These are phyloP conservation scores for Aspergillus luchuensis DNA, from an alignment of 2,329 filamentous ascomycete species.

Conservation along the genomic window DNA sequence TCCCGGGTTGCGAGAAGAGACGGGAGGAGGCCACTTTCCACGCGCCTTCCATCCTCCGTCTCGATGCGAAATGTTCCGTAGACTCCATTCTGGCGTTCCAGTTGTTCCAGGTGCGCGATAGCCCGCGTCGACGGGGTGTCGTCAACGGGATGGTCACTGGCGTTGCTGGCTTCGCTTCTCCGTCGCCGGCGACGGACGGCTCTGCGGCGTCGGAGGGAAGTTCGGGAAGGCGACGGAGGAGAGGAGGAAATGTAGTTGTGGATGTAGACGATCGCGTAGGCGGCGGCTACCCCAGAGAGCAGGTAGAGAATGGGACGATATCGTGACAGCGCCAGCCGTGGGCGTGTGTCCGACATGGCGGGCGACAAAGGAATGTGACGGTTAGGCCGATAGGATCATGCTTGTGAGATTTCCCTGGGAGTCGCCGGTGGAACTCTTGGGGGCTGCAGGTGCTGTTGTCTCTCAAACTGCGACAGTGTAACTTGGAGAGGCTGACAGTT, in stretches of 20 bases:
- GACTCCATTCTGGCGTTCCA: conserved; percentile 44
- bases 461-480: not conserved
- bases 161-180: conserved; percentile 33
- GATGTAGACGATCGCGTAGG: conserved; percentile 46
- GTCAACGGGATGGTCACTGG: conserved; percentile 20
- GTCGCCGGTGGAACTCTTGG: not conserved
- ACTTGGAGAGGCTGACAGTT: not conserved
- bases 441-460: not conserved
- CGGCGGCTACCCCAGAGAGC: conserved; percentile 44
- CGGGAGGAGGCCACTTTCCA: conserved; percentile 46
- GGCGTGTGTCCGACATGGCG: conserved; percentile 36
- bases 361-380: conserved; percentile 14
- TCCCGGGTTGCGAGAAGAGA: conserved; percentile 45
- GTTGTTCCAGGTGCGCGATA: conserved; percentile 42
- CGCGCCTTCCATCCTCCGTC: conserved; percentile 43
- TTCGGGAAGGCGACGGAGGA: conserved; percentile 22
- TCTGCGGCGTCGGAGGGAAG: conserved; percentile 42
- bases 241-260: conserved; percentile 33
- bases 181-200: conserved; percentile 40
- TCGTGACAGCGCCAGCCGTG: conserved; percentile 37
- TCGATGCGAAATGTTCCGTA: conserved; percentile 48
- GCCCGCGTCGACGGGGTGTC: conserved; percentile 41
- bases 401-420: conserved; percentile 1
- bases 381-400: conserved; percentile 22
- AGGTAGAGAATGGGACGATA: conserved; percentile 46